Evolutionary conservation across 176 grass and related monocot genomes (phyloP), one percentile per base, ranked within the genome.

Genomic region (Avena eriantha): DNA sequence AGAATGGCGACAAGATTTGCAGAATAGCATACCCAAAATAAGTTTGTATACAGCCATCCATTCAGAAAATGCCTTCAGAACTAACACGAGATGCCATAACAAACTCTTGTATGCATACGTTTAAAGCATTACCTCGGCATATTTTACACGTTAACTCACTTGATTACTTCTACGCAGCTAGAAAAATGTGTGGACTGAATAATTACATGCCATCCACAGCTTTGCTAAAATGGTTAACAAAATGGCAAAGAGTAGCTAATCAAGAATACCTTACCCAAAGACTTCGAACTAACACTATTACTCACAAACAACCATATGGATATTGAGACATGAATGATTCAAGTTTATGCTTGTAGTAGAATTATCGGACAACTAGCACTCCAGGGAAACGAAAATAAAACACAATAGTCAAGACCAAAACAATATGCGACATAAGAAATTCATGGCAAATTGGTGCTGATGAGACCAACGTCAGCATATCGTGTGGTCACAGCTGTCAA

Each of bases 391-490:
- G 4, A 36, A 11, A 67, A 51, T 14, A 35, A 55, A 89, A 43
- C 5, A 81, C 7, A 13, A 5, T 50, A 67, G n/a, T 47, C 79
- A 10, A 65, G 19, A 72, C 56, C 4, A 54, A 75, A 65, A 76
- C 23, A 71, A 5, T 1, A 35, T 18, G 31, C 14, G 36, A 66
- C 10, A 50, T 26, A 21, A 83, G 53, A 56, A 10, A 63, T 16
- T 78, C 24, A 48, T 75, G 18, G 46, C 72, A 67, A 47, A 80
- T 81, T 29, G 36, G 74, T 76, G 29, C 64, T 21, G 29, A 48
- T 61, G 48, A 49, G 49, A 57, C 41, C 69, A 68, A 57, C 43
- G 34, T 5, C 17, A 57, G 58, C 71, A 35, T 12, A 24, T 41
- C 15, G 29, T 75, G 47, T 34, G 23, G 1, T 55, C 46, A 85